phyloP scores from a whole-genome alignment of 371 early-diverging fungal species.

The Entomophthora muscae region DNA sequence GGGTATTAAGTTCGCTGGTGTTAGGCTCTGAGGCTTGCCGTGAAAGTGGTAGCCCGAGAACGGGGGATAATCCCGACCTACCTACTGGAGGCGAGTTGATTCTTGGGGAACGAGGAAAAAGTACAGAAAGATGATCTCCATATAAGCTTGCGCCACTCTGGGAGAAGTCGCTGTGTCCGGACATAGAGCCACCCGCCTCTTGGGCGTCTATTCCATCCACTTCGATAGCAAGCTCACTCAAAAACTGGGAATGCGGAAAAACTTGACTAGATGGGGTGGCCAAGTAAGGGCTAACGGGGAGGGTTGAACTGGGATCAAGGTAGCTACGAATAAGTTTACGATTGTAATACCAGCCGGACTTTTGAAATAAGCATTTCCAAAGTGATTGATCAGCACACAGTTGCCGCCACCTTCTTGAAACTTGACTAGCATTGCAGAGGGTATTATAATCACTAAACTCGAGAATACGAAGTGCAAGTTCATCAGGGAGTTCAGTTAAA shows the following conservation, averaged over 20 bases:
- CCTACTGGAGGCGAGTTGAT: not conserved
- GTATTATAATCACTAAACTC: constrained; percentile 27
- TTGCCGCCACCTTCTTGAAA: constrained; percentile 41
- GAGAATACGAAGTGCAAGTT: constrained; percentile 41
- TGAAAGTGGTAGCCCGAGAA: not conserved
- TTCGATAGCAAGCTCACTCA: not conserved
- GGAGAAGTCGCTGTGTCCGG: not conserved
- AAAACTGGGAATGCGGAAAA: not conserved
- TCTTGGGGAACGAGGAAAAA: not conserved
- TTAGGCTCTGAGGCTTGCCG: not conserved
- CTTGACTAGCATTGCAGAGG: constrained; percentile 21
- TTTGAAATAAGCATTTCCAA: constrained; percentile 38
- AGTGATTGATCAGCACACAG: constrained; percentile 36
- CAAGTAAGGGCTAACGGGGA: constrained; percentile 5
- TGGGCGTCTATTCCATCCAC: not conserved
- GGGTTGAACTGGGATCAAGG: constrained; percentile 14
- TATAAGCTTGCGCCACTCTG: not conserved
- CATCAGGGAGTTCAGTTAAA: constrained; percentile 38
- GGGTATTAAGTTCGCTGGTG: not conserved
- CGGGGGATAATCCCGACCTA: not conserved
- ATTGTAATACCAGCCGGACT: constrained; percentile 30
- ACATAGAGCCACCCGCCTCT: not conserved
- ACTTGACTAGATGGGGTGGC: not conserved
- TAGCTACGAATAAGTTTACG: constrained; percentile 22
- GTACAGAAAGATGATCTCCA: not conserved